Percentiles rank a stretch among this genome's conserved stretches.
Conservation (phyloP, 2,329 filamentous ascomycete species). For the Sarocladiaceae sp. region DNA sequence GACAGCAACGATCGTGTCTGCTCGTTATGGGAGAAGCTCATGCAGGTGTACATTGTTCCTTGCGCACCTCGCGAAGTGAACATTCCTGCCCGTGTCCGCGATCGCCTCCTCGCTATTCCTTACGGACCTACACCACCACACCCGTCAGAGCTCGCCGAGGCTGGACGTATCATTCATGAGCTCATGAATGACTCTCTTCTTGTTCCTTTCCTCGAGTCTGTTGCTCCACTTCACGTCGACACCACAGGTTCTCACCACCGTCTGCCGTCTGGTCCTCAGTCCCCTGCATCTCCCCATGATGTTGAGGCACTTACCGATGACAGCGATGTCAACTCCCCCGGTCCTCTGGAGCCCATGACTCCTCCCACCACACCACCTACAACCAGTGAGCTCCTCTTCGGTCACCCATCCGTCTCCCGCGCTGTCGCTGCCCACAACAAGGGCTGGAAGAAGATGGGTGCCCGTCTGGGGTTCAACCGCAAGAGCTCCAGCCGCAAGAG, state of each 20-base stretch:
- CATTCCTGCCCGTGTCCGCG: conserved; percentile 78
- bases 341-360: conserved; percentile 61
- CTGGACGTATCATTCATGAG: conserved; percentile 85
- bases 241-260: conserved; percentile 29
- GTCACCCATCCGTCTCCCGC: conserved; percentile 46
- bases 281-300: conserved; percentile 43
- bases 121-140: conserved; percentile 60
- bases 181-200: conserved; percentile 97
- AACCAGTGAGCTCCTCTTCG: conserved; percentile 47
- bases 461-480: conserved; percentile 56
- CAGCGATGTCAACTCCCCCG: conserved; percentile 55
- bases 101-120: conserved; percentile 62
- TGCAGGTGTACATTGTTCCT: conserved; percentile 85
- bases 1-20: conserved; percentile 63
- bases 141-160: conserved; percentile 73
- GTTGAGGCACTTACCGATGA: conserved; percentile 59
- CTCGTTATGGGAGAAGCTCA: conserved; percentile 79
- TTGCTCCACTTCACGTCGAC: conserved; percentile 35
- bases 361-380: conserved; percentile 70
- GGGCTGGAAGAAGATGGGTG: conserved; percentile 62
- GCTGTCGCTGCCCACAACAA: conserved; percentile 51
- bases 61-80: conserved; percentile 88
- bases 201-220: conserved; percentile 80
- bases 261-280: conserved; percentile 21
- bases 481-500: conserved; percentile 36